A percentile compares a stretch with the other conserved stretches of the same genome.
Conservation (phyloP, 75 land plant genomes). For the Cryptomeria japonica region DNA sequence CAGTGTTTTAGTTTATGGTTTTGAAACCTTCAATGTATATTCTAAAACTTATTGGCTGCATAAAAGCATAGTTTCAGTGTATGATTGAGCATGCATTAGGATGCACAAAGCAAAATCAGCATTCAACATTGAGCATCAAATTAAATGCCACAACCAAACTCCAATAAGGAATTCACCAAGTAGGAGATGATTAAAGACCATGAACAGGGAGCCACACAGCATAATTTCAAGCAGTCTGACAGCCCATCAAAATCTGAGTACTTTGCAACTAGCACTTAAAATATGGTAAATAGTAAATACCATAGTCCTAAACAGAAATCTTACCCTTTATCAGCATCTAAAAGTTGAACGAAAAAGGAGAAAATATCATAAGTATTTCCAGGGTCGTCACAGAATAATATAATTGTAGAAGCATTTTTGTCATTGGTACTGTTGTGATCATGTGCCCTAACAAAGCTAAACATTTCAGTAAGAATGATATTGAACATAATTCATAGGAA, state of each 20-base stretch:
- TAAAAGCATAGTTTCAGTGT: not conserved
- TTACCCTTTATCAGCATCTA: not conserved
- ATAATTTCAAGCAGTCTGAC: not conserved
- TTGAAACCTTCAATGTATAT: not conserved
- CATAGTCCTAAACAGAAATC: not conserved
- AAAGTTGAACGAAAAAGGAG: not conserved
- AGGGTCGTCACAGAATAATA: not conserved
- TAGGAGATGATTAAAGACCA: not conserved
- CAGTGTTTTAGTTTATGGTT: not conserved
- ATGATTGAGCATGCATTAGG: not conserved
- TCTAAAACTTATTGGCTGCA: not conserved
- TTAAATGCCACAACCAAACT: not conserved
- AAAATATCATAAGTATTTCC: not conserved
- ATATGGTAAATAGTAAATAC: not conserved
- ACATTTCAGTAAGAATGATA: not conserved
- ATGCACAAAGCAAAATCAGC: conserved; percentile 1
- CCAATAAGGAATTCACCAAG: not conserved
- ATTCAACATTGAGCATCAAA: not conserved
- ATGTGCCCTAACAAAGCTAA: not conserved
- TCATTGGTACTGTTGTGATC: not conserved
- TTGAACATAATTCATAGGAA: not conserved
- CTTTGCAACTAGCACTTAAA: not conserved
- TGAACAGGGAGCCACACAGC: not conserved
- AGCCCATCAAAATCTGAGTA: not conserved
- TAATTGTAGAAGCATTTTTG: not conserved